Conservation (phyloP, 805 yeast species). For the Pichia pseudocactophila region DNA sequence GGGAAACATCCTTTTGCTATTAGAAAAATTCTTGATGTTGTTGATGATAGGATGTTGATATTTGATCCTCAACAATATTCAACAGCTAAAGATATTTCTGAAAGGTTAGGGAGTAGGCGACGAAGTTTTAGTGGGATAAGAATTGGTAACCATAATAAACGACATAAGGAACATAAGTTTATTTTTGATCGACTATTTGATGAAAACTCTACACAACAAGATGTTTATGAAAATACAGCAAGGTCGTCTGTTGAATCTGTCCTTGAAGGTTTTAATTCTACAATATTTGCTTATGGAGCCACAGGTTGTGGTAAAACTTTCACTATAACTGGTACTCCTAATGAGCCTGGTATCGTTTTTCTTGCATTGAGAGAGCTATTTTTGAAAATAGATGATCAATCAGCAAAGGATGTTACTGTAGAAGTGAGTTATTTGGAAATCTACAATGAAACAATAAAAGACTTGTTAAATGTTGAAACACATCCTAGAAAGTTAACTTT, state of each 20-base stretch:
- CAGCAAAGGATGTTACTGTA: slow-evolving; percentile 47
- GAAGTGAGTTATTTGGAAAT: slow-evolving; percentile 74
- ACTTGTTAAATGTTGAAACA: slow-evolving; percentile 51
- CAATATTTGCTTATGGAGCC: slow-evolving; percentile 94
- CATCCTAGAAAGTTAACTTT: slow-evolving; percentile 37
- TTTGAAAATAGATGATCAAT: slow-evolving; percentile 43
- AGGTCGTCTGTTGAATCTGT: slow-evolving; percentile 64
- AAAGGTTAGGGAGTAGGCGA: slow-evolving; percentile 1
- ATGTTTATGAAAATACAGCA: slow-evolving; percentile 60
- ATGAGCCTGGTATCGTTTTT: slow-evolving; percentile 71
- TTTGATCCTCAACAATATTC: slow-evolving; percentile 54
- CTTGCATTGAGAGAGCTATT: slow-evolving; percentile 72
- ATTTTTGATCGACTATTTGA: slow-evolving; percentile 78
- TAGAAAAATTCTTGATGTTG: slow-evolving; percentile 65
- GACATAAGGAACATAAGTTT: slow-evolving; percentile 67
- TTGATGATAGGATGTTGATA: slow-evolving; percentile 76
- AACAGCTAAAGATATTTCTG: background rate
- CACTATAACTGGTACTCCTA: slow-evolving; percentile 71
- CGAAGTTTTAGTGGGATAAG: slow-evolving; percentile 2
- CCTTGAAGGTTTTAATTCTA: slow-evolving; percentile 79
- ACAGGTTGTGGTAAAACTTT: slow-evolving; percentile 98
- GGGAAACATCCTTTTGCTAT: slow-evolving; percentile 28
- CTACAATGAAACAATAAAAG: slow-evolving; percentile 83
- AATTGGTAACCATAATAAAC: slow-evolving; percentile 25
- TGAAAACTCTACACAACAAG: slow-evolving; percentile 51